Evolutionary conservation across 148 eudicot genomes (phyloP), one percentile per base, ranked within the genome.

Genomic region (Rhododendron simsii): DNA sequence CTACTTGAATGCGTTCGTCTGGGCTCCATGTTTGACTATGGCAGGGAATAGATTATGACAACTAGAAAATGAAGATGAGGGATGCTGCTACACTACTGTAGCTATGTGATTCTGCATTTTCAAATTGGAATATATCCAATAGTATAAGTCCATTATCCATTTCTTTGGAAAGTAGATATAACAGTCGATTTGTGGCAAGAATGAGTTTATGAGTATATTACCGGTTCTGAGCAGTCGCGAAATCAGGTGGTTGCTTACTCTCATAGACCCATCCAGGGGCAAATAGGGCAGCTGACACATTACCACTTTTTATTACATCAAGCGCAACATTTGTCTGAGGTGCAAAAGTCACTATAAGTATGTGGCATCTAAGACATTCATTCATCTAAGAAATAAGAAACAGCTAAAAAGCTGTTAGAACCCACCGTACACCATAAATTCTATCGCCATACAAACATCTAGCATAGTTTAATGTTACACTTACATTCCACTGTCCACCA

Each of bases 221-320:
- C 99, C 94, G 95, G 71, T 95, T 94, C 87, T 96, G 99, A 87
- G 96, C 97, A 87, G 96, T 95, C 92, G 92, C 91, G 85, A 96
- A 96, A 85, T 95, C 93, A 74, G 98, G 97, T 61, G 94, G 96
- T 85, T 94, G 97, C 83, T 95, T 89, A 73, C 93, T 93, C 94
- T 96, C 96, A 74, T 94, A 95, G 82, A 96, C 90, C 99, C 99
- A 96, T 86, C 98, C 99, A 87, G 99, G 99, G 86, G 99, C 99
- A 91, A 95, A 96, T 83, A 96, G 90, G 80, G 99, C 97, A 86
- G 99, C 98, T 82, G 99, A 96, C 85, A 96, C 98, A 82, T 90
- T 91, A 74, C 87, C 86, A 83, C 91, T 88, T 92, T 89, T 95
- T 80, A 96, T 79, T 57, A 93, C 96, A 85, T 96, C 97, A 80